Evolutionary conservation across 768 basidiomycete genomes (phyloP), one percentile per base, ranked within the genome.

Genomic region (Lactifluus hygrophoroides): DNA sequence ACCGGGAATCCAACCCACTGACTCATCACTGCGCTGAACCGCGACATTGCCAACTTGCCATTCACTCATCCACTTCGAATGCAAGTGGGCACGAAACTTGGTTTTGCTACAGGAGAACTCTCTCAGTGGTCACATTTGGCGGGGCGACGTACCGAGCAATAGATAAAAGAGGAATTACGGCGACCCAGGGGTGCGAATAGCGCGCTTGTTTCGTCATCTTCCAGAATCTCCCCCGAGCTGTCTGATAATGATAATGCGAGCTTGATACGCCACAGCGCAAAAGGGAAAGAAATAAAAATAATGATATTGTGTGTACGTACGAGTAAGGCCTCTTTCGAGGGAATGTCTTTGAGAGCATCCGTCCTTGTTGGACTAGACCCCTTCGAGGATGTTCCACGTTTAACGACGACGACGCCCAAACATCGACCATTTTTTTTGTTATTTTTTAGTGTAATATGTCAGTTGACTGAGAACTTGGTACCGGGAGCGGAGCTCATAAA

Each of bases 121-220:
- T n/a, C 14, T 11, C 11, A 28, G 11, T 19, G 40, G n/a, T 51
- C 14, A 27, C 19, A 27, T 23, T 19, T 10, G 6, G 17, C 23
- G 8, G 16, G 9, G 25, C 43, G 5, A 1, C 17, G 30, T 14
- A 27, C n/a, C 27, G 21, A 28, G 34, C 34, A 40, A 7, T 2
- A 2, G 16, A 46, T 37, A 38, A 3, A 23, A 17, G 23, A 38
- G 45, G 45, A 21, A 13, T 21, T 37, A 14, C n/a, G 27, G 50
- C 13, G 51, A 21, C 23, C 40, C 30, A 9, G 34, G 37, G 34
- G 28, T 13, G 21, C 58, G 58, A 30, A 14, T 19, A 56, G 43
- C 43, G 16, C 54, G 49, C 37, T n/a, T 25, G 17, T 38, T 51
- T 60, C 59, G 54, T 56, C 59, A 56, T 46, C 34, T 51, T 56